Base-by-base conservation (phyloP, 345 rosid genomes). In the Leavenworthia alabamica region DNA sequence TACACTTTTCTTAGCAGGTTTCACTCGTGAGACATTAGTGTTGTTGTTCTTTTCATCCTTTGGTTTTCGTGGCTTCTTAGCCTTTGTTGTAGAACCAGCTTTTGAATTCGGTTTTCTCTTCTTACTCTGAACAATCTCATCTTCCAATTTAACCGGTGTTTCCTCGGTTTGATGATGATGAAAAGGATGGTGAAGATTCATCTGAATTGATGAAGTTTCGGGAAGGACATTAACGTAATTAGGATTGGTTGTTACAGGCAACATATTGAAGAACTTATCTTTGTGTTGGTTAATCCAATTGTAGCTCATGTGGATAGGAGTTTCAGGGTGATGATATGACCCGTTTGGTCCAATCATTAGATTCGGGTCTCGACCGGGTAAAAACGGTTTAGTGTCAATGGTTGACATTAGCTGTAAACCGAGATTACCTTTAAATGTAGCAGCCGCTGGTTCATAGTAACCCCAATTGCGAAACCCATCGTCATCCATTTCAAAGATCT, bases 391-490 rank as follows among this genome's bases (percentile, higher is more conserved):
- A 5, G 89, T 79, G 75, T 91, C 96, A 79, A 86, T 81, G 73
- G 56, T 67, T 0, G 98, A 60, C 95, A 86, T 83, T 40, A 89
- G 93, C 82, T 92, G 98, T 60, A 92, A 87, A 78, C 86, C 78
- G 11, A 85, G 86, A 31, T 83, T 90, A 29, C 86, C 93, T 64
- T 85, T 92, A 58, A 82, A 86, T 0, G 69, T 54, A 55, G 74
- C 27, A 52, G 88, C 82, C 26, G 90, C 77, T 3, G 89, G 95
- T 65, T 86, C 93, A 77, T 86, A 89, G 76, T 85, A 92, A 57
- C 98, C 96, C 97, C 98, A 86, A 72, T 85, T 85, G 9, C 86
- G 86, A 78, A 86, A 64, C 0, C 86, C 83, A 71, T 89, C 90
- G 3, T 83, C 93, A 43, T 86, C 98, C 96, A 84, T 86, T 59